Percentiles rank a stretch among this genome's conserved stretches.
Conservation (phyloP, 805 yeast species). For the Kodamaea restingae region DNA sequence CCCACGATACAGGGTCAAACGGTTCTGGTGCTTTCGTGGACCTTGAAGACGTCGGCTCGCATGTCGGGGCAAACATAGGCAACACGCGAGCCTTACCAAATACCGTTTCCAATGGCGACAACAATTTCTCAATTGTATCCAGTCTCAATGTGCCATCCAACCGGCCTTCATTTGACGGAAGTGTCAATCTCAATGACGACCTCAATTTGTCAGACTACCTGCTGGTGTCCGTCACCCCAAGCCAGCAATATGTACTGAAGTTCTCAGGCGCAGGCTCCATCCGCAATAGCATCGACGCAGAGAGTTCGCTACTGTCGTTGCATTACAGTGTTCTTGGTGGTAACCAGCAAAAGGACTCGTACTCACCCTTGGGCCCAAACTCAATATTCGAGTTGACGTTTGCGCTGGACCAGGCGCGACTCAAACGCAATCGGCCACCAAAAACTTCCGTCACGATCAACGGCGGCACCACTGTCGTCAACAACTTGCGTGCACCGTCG, state of each 20-base stretch:
- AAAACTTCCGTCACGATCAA: slow-evolving; percentile 34
- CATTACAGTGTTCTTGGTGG: slow-evolving; percentile 11
- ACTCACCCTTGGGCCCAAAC: slow-evolving; percentile 64
- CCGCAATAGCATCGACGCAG: slow-evolving; percentile 31
- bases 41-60: no score
- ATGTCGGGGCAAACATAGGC: no score
- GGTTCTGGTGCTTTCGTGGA: no score
- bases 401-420: slow-evolving; percentile 47
- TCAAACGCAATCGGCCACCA: slow-evolving; percentile 30
- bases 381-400: slow-evolving; percentile 75
- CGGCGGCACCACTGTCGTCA: slow-evolving; percentile 41
- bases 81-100: no score
- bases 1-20: no score
- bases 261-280: slow-evolving; percentile 16
- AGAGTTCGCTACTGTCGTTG: slow-evolving; percentile 25
- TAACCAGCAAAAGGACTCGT: slow-evolving; percentile 16
- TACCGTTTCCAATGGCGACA: no score
- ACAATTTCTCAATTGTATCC: no score
- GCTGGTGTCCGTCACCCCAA: slow-evolving; percentile 13
- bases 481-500: slow-evolving; percentile 62
- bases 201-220: slow-evolving; percentile 25
- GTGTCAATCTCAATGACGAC: slow-evolving; percentile 32
- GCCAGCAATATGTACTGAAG: slow-evolving; percentile 6
- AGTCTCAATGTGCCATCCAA: no score
- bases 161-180: slow-evolving; percentile 20